These are phyloP conservation scores for Xylaria longipes DNA, from an alignment of 495 filamentous ascomycete species.

Conservation along the genomic window DNA sequence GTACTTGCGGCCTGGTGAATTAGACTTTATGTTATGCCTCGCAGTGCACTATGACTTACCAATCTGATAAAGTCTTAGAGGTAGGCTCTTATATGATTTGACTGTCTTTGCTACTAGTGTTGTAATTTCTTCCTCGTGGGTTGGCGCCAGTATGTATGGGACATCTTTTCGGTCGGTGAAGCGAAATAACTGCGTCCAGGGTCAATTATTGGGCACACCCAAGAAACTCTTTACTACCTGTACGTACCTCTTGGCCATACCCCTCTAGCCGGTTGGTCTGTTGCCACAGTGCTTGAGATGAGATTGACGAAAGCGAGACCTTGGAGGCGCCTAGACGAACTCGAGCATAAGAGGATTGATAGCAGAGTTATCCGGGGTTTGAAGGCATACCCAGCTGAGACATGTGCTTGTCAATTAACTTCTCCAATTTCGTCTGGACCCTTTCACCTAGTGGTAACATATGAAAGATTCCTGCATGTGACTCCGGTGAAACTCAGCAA, in stretches of 20 bases:
- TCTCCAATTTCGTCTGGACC: slow-evolving; percentile 88
- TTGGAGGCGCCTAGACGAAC: slow-evolving; percentile 75
- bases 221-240: neutral
- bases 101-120: slow-evolving; percentile 72
- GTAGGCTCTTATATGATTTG: slow-evolving; percentile 87
- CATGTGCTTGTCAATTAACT: slow-evolving; percentile 90
- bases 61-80: slow-evolving; percentile 89
- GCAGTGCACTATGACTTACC: slow-evolving; percentile 54
- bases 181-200: slow-evolving; percentile 68
- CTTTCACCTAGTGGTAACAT: slow-evolving; percentile 87
- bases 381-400: slow-evolving; percentile 64
- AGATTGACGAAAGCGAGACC: slow-evolving; percentile 85
- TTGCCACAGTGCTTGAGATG: slow-evolving; percentile 83
- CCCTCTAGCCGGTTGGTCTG: slow-evolving; percentile 57
- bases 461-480: slow-evolving; percentile 91
- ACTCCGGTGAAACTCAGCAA: slow-evolving; percentile 44
- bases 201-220: neutral
- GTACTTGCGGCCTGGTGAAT: slow-evolving; percentile 80
- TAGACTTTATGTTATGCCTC: slow-evolving; percentile 8
- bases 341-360: slow-evolving; percentile 9
- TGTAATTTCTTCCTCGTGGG: slow-evolving; percentile 97
- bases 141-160: slow-evolving; percentile 82
- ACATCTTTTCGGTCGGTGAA: slow-evolving; percentile 80
- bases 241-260: slow-evolving; percentile 68
- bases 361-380: neutral